Percentiles rank a stretch among this genome's conserved stretches.
Evolutionary conservation across 257 asterid genomes (phyloP).

Genomic region (Scutellaria barbata): DNA sequence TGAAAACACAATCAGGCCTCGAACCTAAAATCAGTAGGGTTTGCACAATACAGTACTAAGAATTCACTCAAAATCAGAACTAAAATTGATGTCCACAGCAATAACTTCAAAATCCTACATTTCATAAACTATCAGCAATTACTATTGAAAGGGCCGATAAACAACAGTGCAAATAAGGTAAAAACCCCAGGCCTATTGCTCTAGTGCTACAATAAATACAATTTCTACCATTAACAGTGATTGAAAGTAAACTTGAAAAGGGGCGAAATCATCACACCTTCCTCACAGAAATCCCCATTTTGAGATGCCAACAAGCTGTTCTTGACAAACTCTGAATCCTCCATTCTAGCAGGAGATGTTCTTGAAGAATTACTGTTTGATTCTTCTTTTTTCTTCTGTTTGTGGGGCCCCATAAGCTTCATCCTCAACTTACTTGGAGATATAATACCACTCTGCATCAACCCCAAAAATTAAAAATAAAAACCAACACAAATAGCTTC

Average conservation of each 20-base stretch:
- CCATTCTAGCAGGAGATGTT: conserved; percentile 86
- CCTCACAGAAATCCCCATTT: conserved; percentile 60
- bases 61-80: not conserved
- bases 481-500: not conserved
- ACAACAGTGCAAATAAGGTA: too few species aligned
- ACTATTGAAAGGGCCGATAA: conserved; percentile 27
- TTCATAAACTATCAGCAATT: conserved; percentile 24
- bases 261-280: conserved; percentile 51
- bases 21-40: conserved; percentile 9
- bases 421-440: conserved; percentile 94
- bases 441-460: conserved; percentile 71
- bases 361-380: conserved; percentile 87
- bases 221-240: conserved; percentile 1
- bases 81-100: conserved; percentile 2
- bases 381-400: conserved; percentile 76
- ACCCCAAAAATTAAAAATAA: conserved; percentile 18
- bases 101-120: conserved; percentile 18
- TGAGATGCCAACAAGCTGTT: conserved; percentile 73
- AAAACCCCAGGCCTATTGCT: conserved; percentile 30
- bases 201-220: conserved; percentile 15
- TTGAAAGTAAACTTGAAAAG: not conserved
- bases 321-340: conserved; percentile 78
- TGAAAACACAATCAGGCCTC: conserved; percentile 6
- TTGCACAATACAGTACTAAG: conserved; percentile 20
- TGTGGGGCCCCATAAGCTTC: conserved; percentile 70